These are phyloP conservation scores for Stachybotrys chartarum DNA, from an alignment of 2,329 filamentous ascomycete genomes.

Conservation along the genomic window DNA sequence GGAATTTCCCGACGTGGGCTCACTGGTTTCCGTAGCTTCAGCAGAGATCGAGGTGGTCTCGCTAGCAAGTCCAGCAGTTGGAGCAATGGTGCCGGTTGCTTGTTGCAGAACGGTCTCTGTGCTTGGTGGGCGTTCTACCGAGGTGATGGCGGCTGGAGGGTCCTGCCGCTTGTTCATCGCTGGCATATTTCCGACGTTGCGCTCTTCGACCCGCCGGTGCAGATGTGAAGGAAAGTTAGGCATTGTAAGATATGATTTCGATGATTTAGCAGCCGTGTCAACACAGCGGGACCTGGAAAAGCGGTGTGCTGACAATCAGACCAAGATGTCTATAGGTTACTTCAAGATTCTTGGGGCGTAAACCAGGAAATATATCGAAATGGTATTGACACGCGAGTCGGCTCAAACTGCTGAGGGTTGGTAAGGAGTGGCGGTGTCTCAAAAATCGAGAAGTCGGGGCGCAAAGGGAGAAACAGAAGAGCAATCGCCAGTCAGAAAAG, in stretches of 20 bases:
- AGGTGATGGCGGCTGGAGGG: background rate
- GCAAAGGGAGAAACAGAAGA: background rate
- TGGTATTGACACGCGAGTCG: background rate
- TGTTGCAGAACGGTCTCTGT: background rate
- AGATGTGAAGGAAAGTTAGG: background rate
- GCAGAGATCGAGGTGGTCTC: background rate
- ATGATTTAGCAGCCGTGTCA: background rate
- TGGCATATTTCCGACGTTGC: background rate
- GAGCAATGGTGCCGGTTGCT: background rate
- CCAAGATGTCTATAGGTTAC: no score
- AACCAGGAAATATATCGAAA: background rate
- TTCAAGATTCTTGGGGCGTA: no score
- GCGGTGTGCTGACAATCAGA: no score
- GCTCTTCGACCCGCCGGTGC: background rate
- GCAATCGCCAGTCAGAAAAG: background rate
- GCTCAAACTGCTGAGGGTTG: background rate
- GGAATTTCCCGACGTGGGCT: background rate
- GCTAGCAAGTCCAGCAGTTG: background rate
- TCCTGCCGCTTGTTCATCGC: background rate
- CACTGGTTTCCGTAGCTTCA: background rate
- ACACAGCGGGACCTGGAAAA: no score
- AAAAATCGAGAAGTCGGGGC: background rate
- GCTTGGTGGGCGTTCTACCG: no score
- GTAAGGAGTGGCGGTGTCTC: background rate
- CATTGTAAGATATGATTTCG: background rate